Base-by-base conservation (phyloP, 2,329 filamentous ascomycete species). In the Colletotrichum chlorophyti region DNA sequence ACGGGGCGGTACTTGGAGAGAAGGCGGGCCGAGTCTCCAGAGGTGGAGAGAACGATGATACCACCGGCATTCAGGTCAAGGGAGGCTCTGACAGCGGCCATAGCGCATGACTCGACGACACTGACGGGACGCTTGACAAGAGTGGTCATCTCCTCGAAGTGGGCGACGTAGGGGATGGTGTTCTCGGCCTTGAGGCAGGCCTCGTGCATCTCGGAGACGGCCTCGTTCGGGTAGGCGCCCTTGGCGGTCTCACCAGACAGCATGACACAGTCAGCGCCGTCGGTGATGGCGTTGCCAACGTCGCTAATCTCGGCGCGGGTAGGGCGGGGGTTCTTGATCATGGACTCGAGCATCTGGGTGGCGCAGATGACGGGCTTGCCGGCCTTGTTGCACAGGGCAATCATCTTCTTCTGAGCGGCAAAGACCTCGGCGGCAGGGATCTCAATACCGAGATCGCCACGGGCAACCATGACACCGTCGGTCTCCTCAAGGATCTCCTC, bases 371-470 rank as follows among this genome's bases (percentile, higher is more conserved):
- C 93, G 67, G 95, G 95, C 86, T 99, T 99, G 79, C 95, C 95
- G 68, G 93, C 93, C 73, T 97, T 88, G 84, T 99, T 99, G 88
- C 95, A 99, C 89, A 98, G 98, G 79, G 95, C 93, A 78, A 99
- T 99, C 86, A 99, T 93, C 91, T 99, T 99, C 90, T 99, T 99
- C 85, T 99, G 95, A 55, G 95, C 95, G 68, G 96, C 92, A 79
- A 99, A 99, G 66, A 99, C 95, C 84, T 99, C 95, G 65, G 94
- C 92, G 62, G 95, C 94, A 46, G 95, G 94, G 69, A 99, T 99
- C 82, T 99, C 95, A 70, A 99, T 99, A 83, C 95, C 95, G 65
- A 97, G 82, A 74, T 98, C 95, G 82, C 95, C 95, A 87, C 95
- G 94, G 71, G 95, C 95, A 68, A 99, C 95, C 95, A 99, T 99